These are phyloP conservation scores for Chlamydomonas schloesseri DNA, from an alignment of 139 green algal species.

Conservation along the genomic window DNA sequence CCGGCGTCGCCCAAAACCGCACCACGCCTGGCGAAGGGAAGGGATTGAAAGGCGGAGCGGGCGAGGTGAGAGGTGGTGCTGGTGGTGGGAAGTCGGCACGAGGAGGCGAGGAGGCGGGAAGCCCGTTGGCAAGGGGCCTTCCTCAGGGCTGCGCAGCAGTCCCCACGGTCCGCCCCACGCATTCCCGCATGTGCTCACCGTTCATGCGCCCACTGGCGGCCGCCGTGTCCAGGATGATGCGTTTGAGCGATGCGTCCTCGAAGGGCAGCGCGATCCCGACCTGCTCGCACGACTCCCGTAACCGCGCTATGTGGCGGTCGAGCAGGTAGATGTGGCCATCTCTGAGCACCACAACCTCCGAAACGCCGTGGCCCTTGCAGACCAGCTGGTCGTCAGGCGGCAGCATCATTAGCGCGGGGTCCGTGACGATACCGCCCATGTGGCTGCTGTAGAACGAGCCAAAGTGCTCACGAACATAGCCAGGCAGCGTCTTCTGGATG, in stretches of 20 bases:
- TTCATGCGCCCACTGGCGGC: constrained; percentile 77
- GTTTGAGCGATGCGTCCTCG: constrained; percentile 61
- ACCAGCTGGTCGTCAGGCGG: constrained; percentile 91
- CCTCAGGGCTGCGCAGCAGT: too few relatives aligned
- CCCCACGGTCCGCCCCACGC: too few relatives aligned
- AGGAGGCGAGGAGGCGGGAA: too few relatives aligned
- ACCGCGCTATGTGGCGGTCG: constrained; percentile 73
- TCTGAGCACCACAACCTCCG: constrained; percentile 79
- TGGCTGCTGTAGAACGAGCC: constrained; percentile 84
- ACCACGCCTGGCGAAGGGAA: constrained; percentile 54
- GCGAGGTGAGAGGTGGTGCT: background rate
- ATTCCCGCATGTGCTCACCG: too few relatives aligned
- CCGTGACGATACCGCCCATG: constrained; percentile 84
- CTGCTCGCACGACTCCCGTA: constrained; percentile 64
- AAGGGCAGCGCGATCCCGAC: constrained; percentile 70
- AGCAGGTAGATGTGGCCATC: constrained; percentile 88
- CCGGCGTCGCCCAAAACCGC: constrained; percentile 78
- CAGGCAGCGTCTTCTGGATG: constrained; percentile 30
- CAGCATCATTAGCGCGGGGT: constrained; percentile 84
- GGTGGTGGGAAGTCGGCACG: too few relatives aligned
- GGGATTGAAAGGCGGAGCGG: background rate
- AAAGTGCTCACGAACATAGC: constrained; percentile 42
- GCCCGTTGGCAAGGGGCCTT: too few relatives aligned
- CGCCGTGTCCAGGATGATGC: constrained; percentile 84
- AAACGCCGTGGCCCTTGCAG: constrained; percentile 81